These are phyloP conservation scores for Solanum boliviense DNA, from an alignment of 257 asterid species.

Conservation along the genomic window DNA sequence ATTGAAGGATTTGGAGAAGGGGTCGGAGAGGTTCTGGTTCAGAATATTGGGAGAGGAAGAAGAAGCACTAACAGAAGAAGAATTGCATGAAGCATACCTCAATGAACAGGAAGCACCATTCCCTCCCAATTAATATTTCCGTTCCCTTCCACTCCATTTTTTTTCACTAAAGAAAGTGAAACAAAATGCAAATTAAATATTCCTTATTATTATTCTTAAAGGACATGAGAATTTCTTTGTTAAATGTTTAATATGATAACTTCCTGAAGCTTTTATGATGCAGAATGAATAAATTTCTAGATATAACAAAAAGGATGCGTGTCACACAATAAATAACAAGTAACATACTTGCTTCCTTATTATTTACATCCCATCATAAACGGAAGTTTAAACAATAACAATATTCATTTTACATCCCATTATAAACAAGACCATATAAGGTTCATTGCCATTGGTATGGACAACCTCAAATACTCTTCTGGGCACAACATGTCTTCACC, in stretches of 20 bases:
- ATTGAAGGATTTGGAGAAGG: conserved; percentile 80
- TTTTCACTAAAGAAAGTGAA: not conserved
- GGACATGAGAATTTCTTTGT: not conserved
- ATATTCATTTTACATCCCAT: not conserved
- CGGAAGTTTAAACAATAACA: not conserved
- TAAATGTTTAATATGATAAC: not conserved
- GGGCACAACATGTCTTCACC: not conserved
- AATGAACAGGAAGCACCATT: not conserved
- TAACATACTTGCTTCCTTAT: not conserved
- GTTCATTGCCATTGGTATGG: not conserved
- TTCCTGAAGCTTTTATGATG: not conserved
- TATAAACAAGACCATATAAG: not conserved
- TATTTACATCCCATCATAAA: not conserved
- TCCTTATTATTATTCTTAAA: not conserved
- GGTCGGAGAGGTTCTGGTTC: conserved; percentile 48
- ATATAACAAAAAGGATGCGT: not conserved
- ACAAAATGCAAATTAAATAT: not conserved
- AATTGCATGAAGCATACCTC: not conserved
- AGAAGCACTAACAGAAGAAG: not conserved
- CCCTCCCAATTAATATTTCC: not conserved
- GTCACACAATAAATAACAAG: not conserved
- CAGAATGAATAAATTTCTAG: not conserved
- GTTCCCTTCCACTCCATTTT: not conserved
- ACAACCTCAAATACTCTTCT: not conserved
- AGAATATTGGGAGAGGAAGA: conserved; percentile 45